Evolutionary conservation across 2,329 filamentous ascomycete genomes (phyloP), one percentile per base, ranked within the genome.

Genomic region (Eurotiales sp.): DNA sequence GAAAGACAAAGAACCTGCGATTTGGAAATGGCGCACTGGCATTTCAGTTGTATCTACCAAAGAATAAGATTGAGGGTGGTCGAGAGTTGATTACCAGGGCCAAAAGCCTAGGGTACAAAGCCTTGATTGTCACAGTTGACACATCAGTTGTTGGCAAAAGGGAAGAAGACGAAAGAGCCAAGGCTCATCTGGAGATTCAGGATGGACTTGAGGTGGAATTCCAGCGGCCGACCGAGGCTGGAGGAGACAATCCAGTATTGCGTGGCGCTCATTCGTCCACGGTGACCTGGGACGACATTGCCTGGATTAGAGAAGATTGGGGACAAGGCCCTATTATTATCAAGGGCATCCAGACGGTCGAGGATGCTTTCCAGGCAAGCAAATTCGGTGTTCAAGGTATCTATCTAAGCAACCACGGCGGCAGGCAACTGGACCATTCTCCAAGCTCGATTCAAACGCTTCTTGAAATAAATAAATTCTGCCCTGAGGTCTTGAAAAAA

Each of bases 391-490:
- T 22, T 8, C 40, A 75, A 3, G 43, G 43, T 8, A 46, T 46
- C 29, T 21, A 29, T 32, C 66, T 76, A 3, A 67, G 63, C 46
- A 77, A 76, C 46, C 73, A 76, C 55, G 72, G 73, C 5, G 73
- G 73, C 2, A 55, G 73, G 15, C 72, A 76, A 50, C 55, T 70
- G 17, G 72, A 76, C 56, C 71, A 72, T 2, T 72, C 69, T 0
- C 69, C 72, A 10, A 69, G 68, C 8, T 69, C 66, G 43, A 58
- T 76, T 36, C 69, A 78, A 66, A 56, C 80, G 64, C 64, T 84
- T 50, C 74, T 77, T 0, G 72, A 80, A 56, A 43, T 43, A 25
- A 23, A 29, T 11, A 17, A 21, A 17, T 37, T 30, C 15, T 46
- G 23, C 21, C 44, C 44, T 8, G 29, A 46, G 15, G 81, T 39